Evolutionary conservation across 2,329 filamentous ascomycete species (phyloP), one percentile per base, ranked within the genome.

Genomic region (Apiospora saccharicola): DNA sequence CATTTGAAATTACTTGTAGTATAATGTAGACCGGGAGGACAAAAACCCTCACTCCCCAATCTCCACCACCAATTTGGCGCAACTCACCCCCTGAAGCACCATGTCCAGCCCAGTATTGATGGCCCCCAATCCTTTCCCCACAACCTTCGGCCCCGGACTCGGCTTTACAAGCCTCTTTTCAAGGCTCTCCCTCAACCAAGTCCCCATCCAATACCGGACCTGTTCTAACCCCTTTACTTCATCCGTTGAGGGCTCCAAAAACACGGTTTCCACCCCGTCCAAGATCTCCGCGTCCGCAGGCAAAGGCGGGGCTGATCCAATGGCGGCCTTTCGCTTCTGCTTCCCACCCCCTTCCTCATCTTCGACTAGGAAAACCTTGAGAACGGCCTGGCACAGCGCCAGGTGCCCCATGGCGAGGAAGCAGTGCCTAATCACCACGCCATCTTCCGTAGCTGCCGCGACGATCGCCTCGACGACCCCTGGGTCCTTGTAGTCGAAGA

Each of bases 1-100:
- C 26, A 30, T 30, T 30, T 30, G 2, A 30, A 30, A 30, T 2
- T 30, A 30, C 2, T 2, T 30, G 26, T 30, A 30, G 26, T 30
- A 4, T 4, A 13, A 4, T 44, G 12, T 44, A 14, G 22, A 47
- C 46, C 16, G 16, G 16, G 3, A 43, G 43, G 43, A 14, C 46
- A 41, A 37, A 61, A 57, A 16, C 6, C 16, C 26, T 70, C 26
- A 84, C 68, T 81, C 77, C 0, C 72, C 73, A 77, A 85, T 44
- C 71, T 86, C 81, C 68, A 85, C 75, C 49, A 86, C 78, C 71
- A 86, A 78, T 76, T 86, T 86, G 0, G 76, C 79, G 73, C 84
- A 85, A 64, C 83, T 86, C 16, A 86, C 83, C 0, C 85, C 84
- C n/a, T 43, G 71, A 0, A 73, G 72, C 19, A 86, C 69, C 22